Evolutionary conservation across 129 eudicot genomes (phyloP).

Genomic region (Artemisia argyi): DNA sequence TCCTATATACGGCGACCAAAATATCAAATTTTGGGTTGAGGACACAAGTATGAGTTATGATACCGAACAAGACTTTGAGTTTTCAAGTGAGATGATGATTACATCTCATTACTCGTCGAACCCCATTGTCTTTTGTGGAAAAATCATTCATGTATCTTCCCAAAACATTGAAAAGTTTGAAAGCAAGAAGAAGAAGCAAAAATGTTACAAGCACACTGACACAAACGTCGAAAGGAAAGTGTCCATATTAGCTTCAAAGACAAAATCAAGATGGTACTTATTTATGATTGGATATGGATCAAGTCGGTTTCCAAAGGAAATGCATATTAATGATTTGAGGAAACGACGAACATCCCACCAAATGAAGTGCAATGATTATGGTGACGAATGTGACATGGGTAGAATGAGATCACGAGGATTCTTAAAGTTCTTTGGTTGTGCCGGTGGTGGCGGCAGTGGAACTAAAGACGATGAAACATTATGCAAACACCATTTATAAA

Average conservation of each 20-base stretch:
- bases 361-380: background rate
- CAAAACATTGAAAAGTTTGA: background rate
- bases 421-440: conserved; percentile 47
- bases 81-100: conserved; percentile 41
- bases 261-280: conserved; percentile 45
- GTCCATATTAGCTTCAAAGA: conserved; percentile 25
- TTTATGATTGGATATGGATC: conserved; percentile 39
- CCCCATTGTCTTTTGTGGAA: conserved; percentile 45
- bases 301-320: conserved; percentile 25
- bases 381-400: background rate
- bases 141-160: conserved; percentile 28
- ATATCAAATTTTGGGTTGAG: background rate
- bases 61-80: conserved; percentile 41
- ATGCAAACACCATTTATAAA: conserved; percentile 13
- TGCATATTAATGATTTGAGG: conserved; percentile 49
- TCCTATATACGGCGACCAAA: conserved; percentile 13
- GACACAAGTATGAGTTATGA: background rate
- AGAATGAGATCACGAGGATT: conserved; percentile 29
- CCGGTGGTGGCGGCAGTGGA: conserved; percentile 35
- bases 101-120: conserved; percentile 3
- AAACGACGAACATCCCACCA: conserved; percentile 31
- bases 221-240: conserved; percentile 15
- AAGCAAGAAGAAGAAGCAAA: background rate
- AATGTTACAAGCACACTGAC: background rate
- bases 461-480: conserved; percentile 21